Conservation (phyloP, 805 yeast genomes). For the Metschnikowia orientalis region DNA sequence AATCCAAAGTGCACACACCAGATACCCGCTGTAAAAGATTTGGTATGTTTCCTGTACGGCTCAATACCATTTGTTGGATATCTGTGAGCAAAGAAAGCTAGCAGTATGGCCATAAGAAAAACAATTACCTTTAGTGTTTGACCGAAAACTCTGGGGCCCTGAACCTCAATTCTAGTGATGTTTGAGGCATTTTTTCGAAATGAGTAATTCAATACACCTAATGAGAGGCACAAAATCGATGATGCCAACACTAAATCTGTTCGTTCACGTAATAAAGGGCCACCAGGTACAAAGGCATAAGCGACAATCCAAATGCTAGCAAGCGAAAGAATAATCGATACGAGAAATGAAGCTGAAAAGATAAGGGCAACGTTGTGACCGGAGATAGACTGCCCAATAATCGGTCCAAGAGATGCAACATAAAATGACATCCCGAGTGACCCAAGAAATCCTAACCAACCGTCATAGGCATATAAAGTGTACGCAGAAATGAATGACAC, state of each 20-base stretch:
- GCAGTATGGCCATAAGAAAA: constrained; percentile 46
- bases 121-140: constrained; percentile 34
- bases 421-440: constrained; percentile 61
- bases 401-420: constrained; percentile 56
- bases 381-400: constrained; percentile 54
- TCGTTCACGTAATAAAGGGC: constrained; percentile 81
- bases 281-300: constrained; percentile 96
- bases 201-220: constrained; percentile 46
- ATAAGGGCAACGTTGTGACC: constrained; percentile 53
- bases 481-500: constrained; percentile 47
- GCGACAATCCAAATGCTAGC: constrained; percentile 97
- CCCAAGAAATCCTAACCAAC: constrained; percentile 75
- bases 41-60: constrained; percentile 44
- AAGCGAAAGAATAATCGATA: constrained; percentile 54
- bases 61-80: constrained; percentile 63
- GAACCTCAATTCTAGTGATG: constrained; percentile 20
- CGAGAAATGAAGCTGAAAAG: constrained; percentile 46
- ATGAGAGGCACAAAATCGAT: constrained; percentile 49
- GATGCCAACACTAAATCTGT: constrained; percentile 66
- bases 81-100: constrained; percentile 54
- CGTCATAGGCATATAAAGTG: constrained; percentile 47
- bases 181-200: constrained; percentile 23
- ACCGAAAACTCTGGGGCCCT: constrained; percentile 17
- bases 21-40: constrained; percentile 86
- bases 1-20: constrained; percentile 98